phyloP scores from a whole-genome alignment of 805 yeast genomes.

The Vanderwaltozyma yarrowii region DNA sequence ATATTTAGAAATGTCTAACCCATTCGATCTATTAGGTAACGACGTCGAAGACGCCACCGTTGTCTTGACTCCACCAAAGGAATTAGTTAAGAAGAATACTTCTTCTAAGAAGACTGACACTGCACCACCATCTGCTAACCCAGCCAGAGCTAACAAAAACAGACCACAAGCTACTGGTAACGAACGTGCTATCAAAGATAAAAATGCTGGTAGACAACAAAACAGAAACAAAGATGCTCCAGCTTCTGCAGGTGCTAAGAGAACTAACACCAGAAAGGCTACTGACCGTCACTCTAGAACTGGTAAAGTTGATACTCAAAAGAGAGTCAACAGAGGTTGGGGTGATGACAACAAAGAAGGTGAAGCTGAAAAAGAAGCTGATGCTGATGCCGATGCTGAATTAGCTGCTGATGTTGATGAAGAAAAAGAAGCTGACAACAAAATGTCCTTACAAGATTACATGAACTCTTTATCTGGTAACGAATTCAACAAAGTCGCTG shows the following conservation, averaged over 20 bases:
- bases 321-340: constrained; percentile 81
- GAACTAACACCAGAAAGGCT: constrained; percentile 42
- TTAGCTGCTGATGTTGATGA: constrained; percentile 39
- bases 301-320: constrained; percentile 74
- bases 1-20: constrained; percentile 35
- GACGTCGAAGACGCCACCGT: constrained; percentile 74
- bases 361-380: constrained; percentile 51
- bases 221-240: constrained; percentile 35
- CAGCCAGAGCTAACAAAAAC: constrained; percentile 53
- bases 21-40: constrained; percentile 74
- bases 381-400: constrained; percentile 61
- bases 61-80: constrained; percentile 45
- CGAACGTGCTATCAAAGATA: constrained; percentile 76
- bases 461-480: constrained; percentile 56
- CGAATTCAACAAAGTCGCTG: constrained; percentile 41
- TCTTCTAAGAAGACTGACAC: constrained; percentile 81
- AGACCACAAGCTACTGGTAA: constrained; percentile 69
- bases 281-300: constrained; percentile 81
- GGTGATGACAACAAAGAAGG: constrained; percentile 68
- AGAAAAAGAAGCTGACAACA: constrained; percentile 32
- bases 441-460: constrained; percentile 77
- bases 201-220: constrained; percentile 57
- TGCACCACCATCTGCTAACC: constrained; percentile 61
- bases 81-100: constrained; percentile 70
- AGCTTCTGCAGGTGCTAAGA: constrained; percentile 45